Evolutionary conservation across 139 green algal species (phyloP).

Genomic region (Ettlia oleoabundans): DNA sequence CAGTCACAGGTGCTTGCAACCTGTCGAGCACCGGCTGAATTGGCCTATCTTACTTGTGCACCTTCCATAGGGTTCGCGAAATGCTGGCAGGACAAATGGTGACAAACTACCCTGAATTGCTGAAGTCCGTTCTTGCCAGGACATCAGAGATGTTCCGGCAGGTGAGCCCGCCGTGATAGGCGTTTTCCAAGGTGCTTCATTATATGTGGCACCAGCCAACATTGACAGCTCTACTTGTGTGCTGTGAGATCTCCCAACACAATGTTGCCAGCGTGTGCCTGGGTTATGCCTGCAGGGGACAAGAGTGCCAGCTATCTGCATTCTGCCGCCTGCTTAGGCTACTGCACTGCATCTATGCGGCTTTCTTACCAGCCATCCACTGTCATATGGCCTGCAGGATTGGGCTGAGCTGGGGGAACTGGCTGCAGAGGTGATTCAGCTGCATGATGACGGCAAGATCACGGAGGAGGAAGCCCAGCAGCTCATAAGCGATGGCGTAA

Average conservation of each 20-base stretch:
- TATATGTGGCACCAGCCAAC: too few relatives aligned
- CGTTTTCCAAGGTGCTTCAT: too few relatives aligned
- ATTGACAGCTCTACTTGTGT: too few relatives aligned
- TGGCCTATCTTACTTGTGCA: background rate
- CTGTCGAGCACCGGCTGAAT: too few relatives aligned
- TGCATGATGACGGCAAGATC: background rate
- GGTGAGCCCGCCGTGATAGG: background rate
- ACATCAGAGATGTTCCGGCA: background rate
- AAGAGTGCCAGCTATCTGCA: too few relatives aligned
- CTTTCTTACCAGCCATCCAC: too few relatives aligned
- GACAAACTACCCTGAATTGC: constrained; percentile 14
- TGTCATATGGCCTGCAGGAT: background rate
- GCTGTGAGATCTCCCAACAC: too few relatives aligned
- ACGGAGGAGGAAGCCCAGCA: background rate
- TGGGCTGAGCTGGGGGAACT: constrained; percentile 10
- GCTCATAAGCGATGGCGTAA: background rate
- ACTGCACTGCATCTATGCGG: too few relatives aligned
- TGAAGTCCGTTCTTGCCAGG: background rate
- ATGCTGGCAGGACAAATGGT: background rate
- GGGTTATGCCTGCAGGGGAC: too few relatives aligned
- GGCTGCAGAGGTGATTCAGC: background rate
- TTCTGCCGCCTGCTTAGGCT: too few relatives aligned
- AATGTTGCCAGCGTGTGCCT: too few relatives aligned
- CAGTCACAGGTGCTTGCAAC: too few relatives aligned
- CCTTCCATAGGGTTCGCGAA: background rate